Conservation (phyloP, 139 green algal genomes). For the Micractinium conductrix region DNA sequence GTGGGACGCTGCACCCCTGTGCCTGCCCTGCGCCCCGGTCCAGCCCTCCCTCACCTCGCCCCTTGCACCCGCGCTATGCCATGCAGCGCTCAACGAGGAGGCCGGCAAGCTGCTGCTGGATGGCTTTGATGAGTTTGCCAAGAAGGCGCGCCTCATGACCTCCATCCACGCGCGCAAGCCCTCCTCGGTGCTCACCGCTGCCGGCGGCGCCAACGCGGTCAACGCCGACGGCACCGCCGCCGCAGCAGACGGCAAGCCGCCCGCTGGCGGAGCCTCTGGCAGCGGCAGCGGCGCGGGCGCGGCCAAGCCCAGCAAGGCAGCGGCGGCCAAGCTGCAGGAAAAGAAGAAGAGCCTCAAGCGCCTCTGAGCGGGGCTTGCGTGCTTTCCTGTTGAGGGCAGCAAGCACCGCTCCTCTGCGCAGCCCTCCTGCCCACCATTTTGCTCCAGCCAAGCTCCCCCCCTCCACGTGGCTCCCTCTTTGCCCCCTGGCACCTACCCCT, state of each 20-base stretch:
- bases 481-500: too few species aligned
- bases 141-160: conserved; percentile 91
- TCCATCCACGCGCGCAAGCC: conserved; percentile 76
- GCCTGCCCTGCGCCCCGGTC: too few species aligned
- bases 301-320: conserved; percentile 71
- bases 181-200: conserved; percentile 75
- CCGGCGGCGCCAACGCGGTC: conserved; percentile 77
- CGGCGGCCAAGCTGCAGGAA: conserved; percentile 39
- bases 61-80: too few species aligned
- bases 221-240: conserved; percentile 51
- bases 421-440: too few species aligned
- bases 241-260: conserved; percentile 31
- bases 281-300: conserved; percentile 2
- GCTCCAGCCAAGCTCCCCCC: too few species aligned
- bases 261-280: not conserved
- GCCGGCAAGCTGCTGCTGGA: conserved; percentile 95
- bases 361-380: conserved; percentile 56
- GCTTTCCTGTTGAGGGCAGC: too few species aligned
- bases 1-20: too few species aligned
- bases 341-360: conserved; percentile 87
- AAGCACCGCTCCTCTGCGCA: too few species aligned
- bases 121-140: conserved; percentile 87
- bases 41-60: too few species aligned
- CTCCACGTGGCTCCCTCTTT: too few species aligned
- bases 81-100: conserved; percentile 95